These are phyloP conservation scores for Picea mariana DNA, from an alignment of 83 land plant species.

Conservation along the genomic window DNA sequence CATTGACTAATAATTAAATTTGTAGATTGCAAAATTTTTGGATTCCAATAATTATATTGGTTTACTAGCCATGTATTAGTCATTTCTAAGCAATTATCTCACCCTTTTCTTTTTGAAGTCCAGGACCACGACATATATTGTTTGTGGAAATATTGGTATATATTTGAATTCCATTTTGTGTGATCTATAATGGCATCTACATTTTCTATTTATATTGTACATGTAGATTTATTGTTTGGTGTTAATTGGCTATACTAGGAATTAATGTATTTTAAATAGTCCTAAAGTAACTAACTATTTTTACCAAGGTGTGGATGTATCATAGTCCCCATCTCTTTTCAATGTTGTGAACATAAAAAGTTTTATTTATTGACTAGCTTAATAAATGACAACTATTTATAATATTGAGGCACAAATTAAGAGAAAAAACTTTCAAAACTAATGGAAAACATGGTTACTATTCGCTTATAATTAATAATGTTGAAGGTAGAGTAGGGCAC, in stretches of 20 bases:
- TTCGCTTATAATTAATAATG: background rate
- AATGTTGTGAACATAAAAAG: background rate
- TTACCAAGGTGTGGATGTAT: too few species aligned
- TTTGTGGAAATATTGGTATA: conserved; percentile 7
- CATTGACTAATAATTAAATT: background rate
- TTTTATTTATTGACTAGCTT: background rate
- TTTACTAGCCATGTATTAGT: background rate
- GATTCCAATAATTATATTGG: background rate
- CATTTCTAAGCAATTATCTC: background rate
- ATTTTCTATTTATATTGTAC: background rate
- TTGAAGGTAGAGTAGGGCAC: background rate
- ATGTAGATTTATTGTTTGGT: background rate
- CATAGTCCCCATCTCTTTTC: too few species aligned
- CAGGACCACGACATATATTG: background rate
- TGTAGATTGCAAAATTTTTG: background rate
- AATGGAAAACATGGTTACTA: background rate
- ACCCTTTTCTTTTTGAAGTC: background rate
- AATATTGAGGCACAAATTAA: background rate
- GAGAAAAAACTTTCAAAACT: background rate
- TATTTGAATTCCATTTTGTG: background rate
- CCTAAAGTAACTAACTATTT: background rate
- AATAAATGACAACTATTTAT: background rate
- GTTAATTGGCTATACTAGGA: background rate
- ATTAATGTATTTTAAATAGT: background rate
- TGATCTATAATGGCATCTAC: background rate